Evolutionary conservation across 2,329 filamentous ascomycete genomes (phyloP).

Genomic region (Diplodia intermedia): DNA sequence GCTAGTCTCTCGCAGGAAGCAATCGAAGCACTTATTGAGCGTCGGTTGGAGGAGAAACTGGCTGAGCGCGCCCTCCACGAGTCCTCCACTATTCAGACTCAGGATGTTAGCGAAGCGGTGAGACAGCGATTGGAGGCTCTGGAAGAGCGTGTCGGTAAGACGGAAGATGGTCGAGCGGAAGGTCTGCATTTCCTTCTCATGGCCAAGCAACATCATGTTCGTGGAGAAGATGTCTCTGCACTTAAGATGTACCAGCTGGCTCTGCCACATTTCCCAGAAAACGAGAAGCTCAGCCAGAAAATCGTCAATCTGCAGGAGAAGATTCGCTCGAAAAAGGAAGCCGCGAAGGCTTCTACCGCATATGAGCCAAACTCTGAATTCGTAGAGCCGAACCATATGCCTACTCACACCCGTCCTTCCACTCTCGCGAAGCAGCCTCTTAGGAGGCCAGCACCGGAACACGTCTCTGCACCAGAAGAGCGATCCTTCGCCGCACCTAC

Average conservation of each 20-base stretch:
- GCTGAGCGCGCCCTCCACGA: constrained; percentile 73
- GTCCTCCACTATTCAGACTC: constrained; percentile 35
- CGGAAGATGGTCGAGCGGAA: constrained; percentile 76
- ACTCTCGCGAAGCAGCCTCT: constrained; percentile 33
- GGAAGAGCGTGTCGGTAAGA: constrained; percentile 80
- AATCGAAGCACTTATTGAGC: constrained; percentile 91
- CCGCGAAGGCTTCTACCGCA: constrained; percentile 32
- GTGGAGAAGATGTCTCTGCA: constrained; percentile 78
- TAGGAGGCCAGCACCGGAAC: constrained; percentile 33
- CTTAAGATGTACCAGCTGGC: constrained; percentile 87
- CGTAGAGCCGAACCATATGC: neutral
- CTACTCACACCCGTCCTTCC: neutral
- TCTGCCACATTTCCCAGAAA: constrained; percentile 82
- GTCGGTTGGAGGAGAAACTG: constrained; percentile 87
- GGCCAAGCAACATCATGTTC: constrained; percentile 87
- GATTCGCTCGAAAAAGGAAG: constrained; percentile 51
- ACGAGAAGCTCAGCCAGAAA: constrained; percentile 72
- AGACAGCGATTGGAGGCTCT: constrained; percentile 82
- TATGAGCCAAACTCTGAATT: neutral
- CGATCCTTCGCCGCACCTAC: constrained; percentile 47
- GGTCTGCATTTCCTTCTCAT: constrained; percentile 87
- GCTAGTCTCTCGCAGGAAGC: constrained; percentile 63
- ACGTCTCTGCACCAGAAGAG: constrained; percentile 37
- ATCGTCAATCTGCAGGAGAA: constrained; percentile 62
- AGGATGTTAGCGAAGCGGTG: constrained; percentile 60